phyloP scores from a whole-genome alignment of 2,329 filamentous ascomycete species.

The Orbilia ellipsospora region DNA sequence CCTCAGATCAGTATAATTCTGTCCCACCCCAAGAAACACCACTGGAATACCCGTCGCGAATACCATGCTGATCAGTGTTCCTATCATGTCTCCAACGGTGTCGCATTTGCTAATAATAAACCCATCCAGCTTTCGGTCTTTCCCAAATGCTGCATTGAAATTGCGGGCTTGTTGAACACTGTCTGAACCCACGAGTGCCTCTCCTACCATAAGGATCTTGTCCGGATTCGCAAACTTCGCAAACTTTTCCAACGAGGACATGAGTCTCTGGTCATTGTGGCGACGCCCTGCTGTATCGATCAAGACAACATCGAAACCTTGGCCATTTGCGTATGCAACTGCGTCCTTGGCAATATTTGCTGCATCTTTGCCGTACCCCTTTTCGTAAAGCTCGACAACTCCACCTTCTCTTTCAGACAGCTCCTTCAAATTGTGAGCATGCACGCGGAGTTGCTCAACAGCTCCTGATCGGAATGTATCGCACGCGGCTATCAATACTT shows the following conservation, averaged over 20 bases:
- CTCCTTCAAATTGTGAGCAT: slow-evolving; percentile 92
- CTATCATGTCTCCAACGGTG: slow-evolving; percentile 94
- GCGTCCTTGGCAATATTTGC: slow-evolving; percentile 95
- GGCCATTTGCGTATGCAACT: slow-evolving; percentile 78
- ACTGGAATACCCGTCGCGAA: slow-evolving; percentile 97
- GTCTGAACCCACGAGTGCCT: slow-evolving; percentile 93
- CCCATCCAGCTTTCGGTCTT: slow-evolving; percentile 82
- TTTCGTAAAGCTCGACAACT: slow-evolving; percentile 90
- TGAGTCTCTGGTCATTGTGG: slow-evolving; percentile 94
- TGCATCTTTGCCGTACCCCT: slow-evolving; percentile 97
- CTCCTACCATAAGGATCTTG: slow-evolving; percentile 97
- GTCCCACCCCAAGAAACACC: slow-evolving; percentile 77
- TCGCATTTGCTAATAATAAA: slow-evolving; percentile 99
- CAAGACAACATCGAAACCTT: slow-evolving; percentile 89
- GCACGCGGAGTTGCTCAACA: slow-evolving; percentile 94
- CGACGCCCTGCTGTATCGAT: slow-evolving; percentile 95
- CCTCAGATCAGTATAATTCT: slow-evolving; percentile 59
- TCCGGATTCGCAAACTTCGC: slow-evolving; percentile 95
- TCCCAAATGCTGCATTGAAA: slow-evolving; percentile 92
- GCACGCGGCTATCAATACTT: slow-evolving; percentile 90
- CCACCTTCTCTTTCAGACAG: slow-evolving; percentile 85
- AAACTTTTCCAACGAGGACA: slow-evolving; percentile 97
- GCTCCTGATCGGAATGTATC: slow-evolving; percentile 98
- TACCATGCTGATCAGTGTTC: slow-evolving; percentile 93
- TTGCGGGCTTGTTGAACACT: slow-evolving; percentile 94